Evolutionary conservation across 2,329 filamentous ascomycete species (phyloP).

Genomic region (Aureobasidium sp.): DNA sequence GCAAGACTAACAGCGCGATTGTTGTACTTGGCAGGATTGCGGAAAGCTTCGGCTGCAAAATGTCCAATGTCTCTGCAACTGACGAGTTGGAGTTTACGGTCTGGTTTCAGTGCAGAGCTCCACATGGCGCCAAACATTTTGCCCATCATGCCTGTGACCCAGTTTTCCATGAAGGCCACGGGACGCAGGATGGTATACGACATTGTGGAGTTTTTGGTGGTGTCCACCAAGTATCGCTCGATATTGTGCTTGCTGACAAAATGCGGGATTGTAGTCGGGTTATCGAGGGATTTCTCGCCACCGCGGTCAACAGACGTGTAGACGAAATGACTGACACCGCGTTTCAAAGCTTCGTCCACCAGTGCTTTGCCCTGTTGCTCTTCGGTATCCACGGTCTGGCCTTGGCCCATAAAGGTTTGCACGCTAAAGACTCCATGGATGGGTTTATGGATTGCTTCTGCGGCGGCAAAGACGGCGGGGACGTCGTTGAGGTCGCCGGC

Average conservation of each 20-base stretch:
- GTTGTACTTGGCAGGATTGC: constrained; percentile 39
- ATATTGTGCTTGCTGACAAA: constrained; percentile 56
- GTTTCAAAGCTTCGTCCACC: constrained; percentile 48
- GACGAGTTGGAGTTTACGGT: constrained; percentile 32
- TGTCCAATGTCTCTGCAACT: constrained; percentile 44
- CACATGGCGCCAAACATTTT: constrained; percentile 44
- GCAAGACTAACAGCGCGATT: constrained; percentile 43
- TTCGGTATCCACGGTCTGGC: constrained; percentile 36
- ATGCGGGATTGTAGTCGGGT: constrained; percentile 52
- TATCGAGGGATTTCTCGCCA: constrained; percentile 47
- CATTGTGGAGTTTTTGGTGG: constrained; percentile 41
- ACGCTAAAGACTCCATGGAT: constrained; percentile 55
- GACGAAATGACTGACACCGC: constrained; percentile 53
- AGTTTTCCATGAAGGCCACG: constrained; percentile 57
- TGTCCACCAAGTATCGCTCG: constrained; percentile 52
- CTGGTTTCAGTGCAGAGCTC: constrained; percentile 23
- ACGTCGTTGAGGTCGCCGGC: constrained; percentile 52
- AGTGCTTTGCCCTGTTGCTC: constrained; percentile 50
- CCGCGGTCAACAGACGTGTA: constrained; percentile 58
- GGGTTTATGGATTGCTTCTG: constrained; percentile 20
- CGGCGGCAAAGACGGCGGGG: constrained; percentile 40
- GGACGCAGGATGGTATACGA: constrained; percentile 57
- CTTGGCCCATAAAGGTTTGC: constrained; percentile 39
- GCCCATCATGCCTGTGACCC: constrained; percentile 40
- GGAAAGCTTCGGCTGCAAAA: constrained; percentile 45